A percentile compares a stretch with the other conserved stretches of the same genome.
phyloP scores from a whole-genome alignment of 352 stramenopile genomes.

The Globisporangium echinulatum region DNA sequence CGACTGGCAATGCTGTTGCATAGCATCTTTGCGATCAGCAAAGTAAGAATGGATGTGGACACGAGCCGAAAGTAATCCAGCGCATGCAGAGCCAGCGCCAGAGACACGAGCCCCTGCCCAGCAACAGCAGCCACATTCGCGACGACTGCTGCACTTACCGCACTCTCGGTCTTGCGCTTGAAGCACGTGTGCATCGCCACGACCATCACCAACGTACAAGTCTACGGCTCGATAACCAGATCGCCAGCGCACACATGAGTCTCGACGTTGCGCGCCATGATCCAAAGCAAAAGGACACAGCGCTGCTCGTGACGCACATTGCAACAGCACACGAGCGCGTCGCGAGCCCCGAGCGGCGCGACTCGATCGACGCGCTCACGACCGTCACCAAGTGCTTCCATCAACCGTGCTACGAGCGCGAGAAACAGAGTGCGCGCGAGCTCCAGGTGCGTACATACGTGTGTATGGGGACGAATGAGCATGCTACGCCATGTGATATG shows the following conservation, averaged over 20 bases:
- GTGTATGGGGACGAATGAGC: too few species aligned
- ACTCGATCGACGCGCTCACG: not conserved
- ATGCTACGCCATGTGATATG: not conserved
- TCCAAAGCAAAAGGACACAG: conserved; percentile 4
- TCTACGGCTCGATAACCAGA: not conserved
- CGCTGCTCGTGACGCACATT: conserved; percentile 1
- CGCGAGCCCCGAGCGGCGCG: conserved; percentile 8
- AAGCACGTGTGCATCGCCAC: too few species aligned
- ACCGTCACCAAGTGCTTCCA: conserved; percentile 13
- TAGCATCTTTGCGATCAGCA: too few species aligned
- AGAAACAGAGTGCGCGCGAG: conserved; percentile 21
- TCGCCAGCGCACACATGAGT: conserved; percentile 4
- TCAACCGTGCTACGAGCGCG: conserved; percentile 22
- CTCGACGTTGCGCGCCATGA: conserved; percentile 6
- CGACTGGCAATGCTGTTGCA: too few species aligned
- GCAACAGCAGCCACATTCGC: too few species aligned
- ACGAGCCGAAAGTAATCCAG: too few species aligned
- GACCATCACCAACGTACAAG: too few species aligned
- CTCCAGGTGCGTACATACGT: conserved; percentile 20
- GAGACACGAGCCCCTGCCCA: too few species aligned
- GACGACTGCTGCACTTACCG: too few species aligned
- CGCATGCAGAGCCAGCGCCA: too few species aligned
- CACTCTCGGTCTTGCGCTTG: too few species aligned
- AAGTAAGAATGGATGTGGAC: too few species aligned
- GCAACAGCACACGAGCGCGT: not conserved